A percentile compares a stretch with the other conserved stretches of the same genome.
phyloP scores from a whole-genome alignment of 257 asterid genomes.

The Handroanthus guayacan region DNA sequence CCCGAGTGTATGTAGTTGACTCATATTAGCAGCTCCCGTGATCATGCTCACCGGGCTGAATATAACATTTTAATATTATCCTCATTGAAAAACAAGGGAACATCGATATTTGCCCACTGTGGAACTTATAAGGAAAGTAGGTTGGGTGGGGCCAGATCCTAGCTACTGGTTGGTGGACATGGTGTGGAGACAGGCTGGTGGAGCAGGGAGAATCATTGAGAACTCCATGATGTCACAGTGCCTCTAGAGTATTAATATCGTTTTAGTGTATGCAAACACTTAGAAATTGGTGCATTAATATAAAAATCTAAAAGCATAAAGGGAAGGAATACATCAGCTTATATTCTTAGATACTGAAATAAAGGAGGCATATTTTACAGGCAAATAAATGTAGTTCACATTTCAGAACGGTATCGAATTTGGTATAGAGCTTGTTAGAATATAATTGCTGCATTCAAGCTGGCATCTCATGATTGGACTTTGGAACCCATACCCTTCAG shows the following conservation, averaged over 20 bases:
- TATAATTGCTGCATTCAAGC: constrained; percentile 8
- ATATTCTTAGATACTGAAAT: background rate
- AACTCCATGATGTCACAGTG: constrained; percentile 8
- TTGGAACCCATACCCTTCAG: background rate
- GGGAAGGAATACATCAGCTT: background rate
- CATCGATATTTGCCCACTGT: background rate
- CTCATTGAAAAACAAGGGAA: background rate
- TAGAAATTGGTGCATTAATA: background rate
- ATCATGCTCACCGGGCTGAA: too few relatives aligned
- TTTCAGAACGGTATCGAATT: background rate
- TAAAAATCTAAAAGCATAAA: background rate
- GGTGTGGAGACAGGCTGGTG: background rate
- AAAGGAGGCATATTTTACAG: background rate
- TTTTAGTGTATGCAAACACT: background rate
- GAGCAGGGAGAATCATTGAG: background rate
- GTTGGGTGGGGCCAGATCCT: constrained; percentile 13
- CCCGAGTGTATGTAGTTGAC: too few relatives aligned
- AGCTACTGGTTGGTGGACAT: background rate
- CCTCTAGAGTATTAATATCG: background rate
- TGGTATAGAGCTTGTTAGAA: background rate
- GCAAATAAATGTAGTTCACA: background rate
- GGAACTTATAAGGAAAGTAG: background rate
- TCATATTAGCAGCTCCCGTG: too few relatives aligned
- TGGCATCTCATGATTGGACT: constrained; percentile 2
- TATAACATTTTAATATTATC: too few relatives aligned